Conservation (phyloP, 768 basidiomycete species). For the Tulasnella sp. region DNA sequence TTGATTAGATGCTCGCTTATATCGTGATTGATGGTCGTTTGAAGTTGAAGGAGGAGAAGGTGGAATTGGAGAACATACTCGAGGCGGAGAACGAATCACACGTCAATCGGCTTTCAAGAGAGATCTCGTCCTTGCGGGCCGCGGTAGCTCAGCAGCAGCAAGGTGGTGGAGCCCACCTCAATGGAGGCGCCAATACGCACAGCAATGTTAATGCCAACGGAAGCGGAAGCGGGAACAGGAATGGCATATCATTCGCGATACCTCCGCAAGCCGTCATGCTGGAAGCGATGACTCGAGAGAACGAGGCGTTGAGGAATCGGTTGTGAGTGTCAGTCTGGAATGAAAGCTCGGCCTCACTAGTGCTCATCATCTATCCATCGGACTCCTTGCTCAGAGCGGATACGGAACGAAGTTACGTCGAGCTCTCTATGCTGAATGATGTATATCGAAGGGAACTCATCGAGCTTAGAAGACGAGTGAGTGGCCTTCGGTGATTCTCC, state of each 20-base stretch:
- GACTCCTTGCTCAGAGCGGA: slow-evolving; percentile 35
- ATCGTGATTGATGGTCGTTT: neutral
- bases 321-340: slow-evolving; percentile 25
- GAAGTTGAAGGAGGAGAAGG: slow-evolving; percentile 75
- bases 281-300: slow-evolving; percentile 67
- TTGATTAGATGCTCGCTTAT: too few relatives aligned
- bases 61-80: slow-evolving; percentile 65
- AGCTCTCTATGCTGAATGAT: slow-evolving; percentile 64
- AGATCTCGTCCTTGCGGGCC: slow-evolving; percentile 52
- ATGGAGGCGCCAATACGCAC: slow-evolving; percentile 8
- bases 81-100: slow-evolving; percentile 82
- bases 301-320: slow-evolving; percentile 55
- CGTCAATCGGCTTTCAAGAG: slow-evolving; percentile 63
- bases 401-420: slow-evolving; percentile 67
- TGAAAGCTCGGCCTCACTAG: neutral
- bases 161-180: slow-evolving; percentile 5
- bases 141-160: slow-evolving; percentile 41
- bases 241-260: slow-evolving; percentile 21
- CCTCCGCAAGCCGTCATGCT: slow-evolving; percentile 48
- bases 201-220: slow-evolving; percentile 10
- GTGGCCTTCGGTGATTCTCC: slow-evolving; percentile 26
- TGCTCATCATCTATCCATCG: neutral
- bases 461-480: slow-evolving; percentile 59
- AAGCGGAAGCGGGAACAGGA: slow-evolving; percentile 4
- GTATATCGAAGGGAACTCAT: slow-evolving; percentile 78